phyloP scores from a whole-genome alignment of 2,329 filamentous ascomycete genomes.

The Fusarium mexicanum region DNA sequence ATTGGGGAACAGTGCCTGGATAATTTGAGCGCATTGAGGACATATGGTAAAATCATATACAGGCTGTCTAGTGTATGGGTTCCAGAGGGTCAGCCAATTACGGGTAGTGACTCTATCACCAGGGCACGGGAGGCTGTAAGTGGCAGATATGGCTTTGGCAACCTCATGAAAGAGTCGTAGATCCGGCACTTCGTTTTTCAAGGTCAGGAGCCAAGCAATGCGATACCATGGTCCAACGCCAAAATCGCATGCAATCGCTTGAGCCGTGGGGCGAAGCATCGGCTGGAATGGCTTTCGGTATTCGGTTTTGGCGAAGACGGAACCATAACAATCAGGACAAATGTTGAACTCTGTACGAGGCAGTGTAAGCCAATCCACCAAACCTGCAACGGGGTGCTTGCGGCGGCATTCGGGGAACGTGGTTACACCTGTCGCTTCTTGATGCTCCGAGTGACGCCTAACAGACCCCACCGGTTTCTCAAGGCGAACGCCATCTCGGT shows the following conservation, averaged over 20 bases:
- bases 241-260: conserved; percentile 78
- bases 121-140: conserved; percentile 65
- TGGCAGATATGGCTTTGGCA: conserved; percentile 63
- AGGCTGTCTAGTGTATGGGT: conserved; percentile 70
- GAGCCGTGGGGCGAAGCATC: conserved; percentile 66
- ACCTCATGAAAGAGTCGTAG: conserved; percentile 76
- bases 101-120: conserved; percentile 65
- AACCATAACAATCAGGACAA: conserved; percentile 81
- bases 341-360: conserved; percentile 78
- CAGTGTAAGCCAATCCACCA: conserved; percentile 84
- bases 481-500: conserved; percentile 45
- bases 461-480: conserved; percentile 59
- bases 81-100: conserved; percentile 79
- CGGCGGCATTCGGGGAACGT: conserved; percentile 76
- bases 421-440: conserved; percentile 44
- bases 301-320: conserved; percentile 73
- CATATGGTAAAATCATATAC: conserved; percentile 81
- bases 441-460: conserved; percentile 62
- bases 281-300: conserved; percentile 72
- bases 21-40: conserved; percentile 74
- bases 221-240: conserved; percentile 81
- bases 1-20: conserved; percentile 78
- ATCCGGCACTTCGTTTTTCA: conserved; percentile 74
- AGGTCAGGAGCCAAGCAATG: conserved; percentile 82
- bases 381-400: conserved; percentile 67